Evolutionary conservation across 495 filamentous ascomycete genomes (phyloP), one percentile per base, ranked within the genome.

Genomic region (Hypoxylon intermedium): DNA sequence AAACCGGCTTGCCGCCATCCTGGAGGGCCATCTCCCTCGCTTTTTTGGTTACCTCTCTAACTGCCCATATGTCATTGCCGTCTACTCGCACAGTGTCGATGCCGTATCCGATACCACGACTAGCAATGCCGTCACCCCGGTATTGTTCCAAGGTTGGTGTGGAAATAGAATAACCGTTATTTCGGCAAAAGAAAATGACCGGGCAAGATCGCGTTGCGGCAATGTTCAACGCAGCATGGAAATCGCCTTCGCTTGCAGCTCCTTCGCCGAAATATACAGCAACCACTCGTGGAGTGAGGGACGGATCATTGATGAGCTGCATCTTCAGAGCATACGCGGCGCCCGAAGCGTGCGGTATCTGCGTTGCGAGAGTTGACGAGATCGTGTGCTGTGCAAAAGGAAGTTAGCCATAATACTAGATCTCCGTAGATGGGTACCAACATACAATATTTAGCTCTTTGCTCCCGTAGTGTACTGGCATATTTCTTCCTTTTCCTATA

Each of bases 21-120:
- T 86, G 78, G 38, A 96, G 77, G 0, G 93, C 92, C 51, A 92
- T 81, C 23, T 84, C 80, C 0, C 93, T 83, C 0, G 95, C 94
- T 64, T 84, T 82, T 60, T 86, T 85, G 23, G 88, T 96, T 0
- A 85, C 93, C 71, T 93, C 90, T 42, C 92, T 82, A 1, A 99
- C 91, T 0, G 95, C 94, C 75, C 93, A 93, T 60, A 99, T 90
- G 60, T 99, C 94, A 70, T 99, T 99, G 3, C 94, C 94, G 68
- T 99, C 94, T 0, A 98, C 93, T 19, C 94, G 85, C 53, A 98
- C 90, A 1, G 95, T 98, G 65, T 97, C 93, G 65, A 99, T 97
- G 2, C 94, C 94, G 72, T 99, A 99, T 0, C 94, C 94, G 6
- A 95, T 79, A n/a, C 92, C 94, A 41, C 94, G 84, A 46, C 90